phyloP scores from a whole-genome alignment of 345 rosid genomes.

The Linum lewisii region DNA sequence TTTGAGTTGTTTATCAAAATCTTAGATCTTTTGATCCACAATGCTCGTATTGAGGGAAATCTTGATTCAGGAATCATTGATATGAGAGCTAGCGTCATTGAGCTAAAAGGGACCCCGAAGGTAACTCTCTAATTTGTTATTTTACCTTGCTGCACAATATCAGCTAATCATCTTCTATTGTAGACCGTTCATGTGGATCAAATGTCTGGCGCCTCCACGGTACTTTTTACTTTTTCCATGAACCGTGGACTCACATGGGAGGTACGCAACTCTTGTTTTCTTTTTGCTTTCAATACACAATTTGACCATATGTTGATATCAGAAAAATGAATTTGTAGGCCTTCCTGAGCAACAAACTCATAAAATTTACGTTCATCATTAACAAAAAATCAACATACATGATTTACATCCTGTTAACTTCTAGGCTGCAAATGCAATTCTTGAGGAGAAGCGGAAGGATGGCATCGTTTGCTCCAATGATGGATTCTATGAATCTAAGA shows the following conservation, averaged over 20 bases:
- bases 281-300: background rate
- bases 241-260: constrained; percentile 96
- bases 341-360: background rate
- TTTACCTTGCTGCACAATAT: constrained; percentile 13
- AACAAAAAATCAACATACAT: background rate
- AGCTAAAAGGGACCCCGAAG: constrained; percentile 81
- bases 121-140: constrained; percentile 31
- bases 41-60: constrained; percentile 91
- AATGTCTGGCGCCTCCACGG: constrained; percentile 90
- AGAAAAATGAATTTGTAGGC: background rate
- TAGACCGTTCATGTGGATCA: constrained; percentile 96
- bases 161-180: constrained; percentile 16
- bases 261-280: constrained; percentile 29
- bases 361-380: too few species aligned
- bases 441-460: constrained; percentile 69
- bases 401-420: constrained; percentile 10
- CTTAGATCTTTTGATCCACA: constrained; percentile 80
- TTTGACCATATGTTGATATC: background rate
- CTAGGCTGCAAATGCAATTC: constrained; percentile 71
- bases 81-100: constrained; percentile 77
- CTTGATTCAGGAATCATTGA: constrained; percentile 95
- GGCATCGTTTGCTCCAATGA: constrained; percentile 72
- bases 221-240: constrained; percentile 76
- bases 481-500: constrained; percentile 93
- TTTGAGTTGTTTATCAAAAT: constrained; percentile 84